Evolutionary conservation across 148 eudicot species (phyloP), one percentile per base, ranked within the genome.

Genomic region (Vaccinium corymbosum): DNA sequence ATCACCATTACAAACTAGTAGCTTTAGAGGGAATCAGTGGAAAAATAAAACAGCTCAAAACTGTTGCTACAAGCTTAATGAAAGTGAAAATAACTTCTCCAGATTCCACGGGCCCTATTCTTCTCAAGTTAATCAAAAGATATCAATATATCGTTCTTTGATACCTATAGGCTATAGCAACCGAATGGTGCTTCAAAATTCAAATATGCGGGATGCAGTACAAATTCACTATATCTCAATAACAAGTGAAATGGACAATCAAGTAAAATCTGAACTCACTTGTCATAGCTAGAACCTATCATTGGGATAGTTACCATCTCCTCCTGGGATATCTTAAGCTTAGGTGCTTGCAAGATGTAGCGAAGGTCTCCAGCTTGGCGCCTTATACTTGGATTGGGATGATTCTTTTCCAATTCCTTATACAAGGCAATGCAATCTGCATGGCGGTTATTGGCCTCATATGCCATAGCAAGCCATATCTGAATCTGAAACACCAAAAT

Each of bases 401-500:
- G 99, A 48, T 84, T 89, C 79, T 75, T 83, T 83, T 97, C 98
- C 82, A 97, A 84, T 86, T 94, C 92, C 86, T 83, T 82, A 79
- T 97, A 97, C 46, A 97, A 90, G 80, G 84, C 91, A 80, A 97
- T 97, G 89, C 99, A 97, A 86, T 97, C 99, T 29, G 89, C 83
- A 87, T 97, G 99, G 80, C 98, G 94, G 82, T 91, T 88, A 82
- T 97, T 89, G 77, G 99, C 99, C 85, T 95, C 99, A 77, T 97
- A 97, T 46, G 98, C 99, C 99, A 97, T 97, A 78, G 94, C 99
- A 87, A 97, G 95, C 99, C 99, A 97, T 91, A 97, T 94, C 89
- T 97, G 99, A 88, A 97, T 97, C 98, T 97, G 92, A 56, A 86
- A 64, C 7, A 83, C 52, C 79, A 87, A 72, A 85, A 48, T n/a